Conservation (phyloP, 2,329 filamentous ascomycete genomes). For the Colletotrichum costaricense region DNA sequence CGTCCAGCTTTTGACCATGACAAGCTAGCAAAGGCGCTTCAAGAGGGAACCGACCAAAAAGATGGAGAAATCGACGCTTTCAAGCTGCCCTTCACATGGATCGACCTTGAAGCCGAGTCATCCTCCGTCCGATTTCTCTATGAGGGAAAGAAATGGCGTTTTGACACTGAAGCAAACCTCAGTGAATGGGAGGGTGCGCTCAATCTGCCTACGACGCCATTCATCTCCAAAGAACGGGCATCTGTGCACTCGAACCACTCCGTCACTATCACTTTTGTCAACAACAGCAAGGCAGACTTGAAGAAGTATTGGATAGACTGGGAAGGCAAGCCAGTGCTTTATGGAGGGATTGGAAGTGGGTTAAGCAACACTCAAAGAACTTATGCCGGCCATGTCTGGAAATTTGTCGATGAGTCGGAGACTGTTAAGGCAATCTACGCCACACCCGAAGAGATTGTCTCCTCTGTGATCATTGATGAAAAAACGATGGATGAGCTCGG, state of each 20-base stretch:
- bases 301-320: constrained; percentile 41
- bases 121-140: constrained; percentile 38
- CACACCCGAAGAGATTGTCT: not conserved
- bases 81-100: constrained; percentile 40
- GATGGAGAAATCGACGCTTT: constrained; percentile 16
- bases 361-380: constrained; percentile 2
- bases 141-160: constrained; percentile 24
- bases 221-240: constrained; percentile 36
- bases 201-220: constrained; percentile 26
- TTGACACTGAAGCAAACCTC: not conserved
- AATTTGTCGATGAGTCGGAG: constrained; percentile 11
- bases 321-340: constrained; percentile 34
- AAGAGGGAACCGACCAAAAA: not conserved
- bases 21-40: constrained; percentile 36
- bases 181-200: not conserved
- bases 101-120: constrained; percentile 34
- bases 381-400: constrained; percentile 33
- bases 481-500: not conserved
- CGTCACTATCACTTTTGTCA: constrained; percentile 40
- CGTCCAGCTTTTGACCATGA: constrained; percentile 40
- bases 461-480: not conserved
- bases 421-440: constrained; percentile 33
- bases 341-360: constrained; percentile 5
- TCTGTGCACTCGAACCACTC: constrained; percentile 33
- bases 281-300: constrained; percentile 37